Base-by-base conservation (phyloP, 495 filamentous ascomycete genomes). In the Durotheca rogersii region DNA sequence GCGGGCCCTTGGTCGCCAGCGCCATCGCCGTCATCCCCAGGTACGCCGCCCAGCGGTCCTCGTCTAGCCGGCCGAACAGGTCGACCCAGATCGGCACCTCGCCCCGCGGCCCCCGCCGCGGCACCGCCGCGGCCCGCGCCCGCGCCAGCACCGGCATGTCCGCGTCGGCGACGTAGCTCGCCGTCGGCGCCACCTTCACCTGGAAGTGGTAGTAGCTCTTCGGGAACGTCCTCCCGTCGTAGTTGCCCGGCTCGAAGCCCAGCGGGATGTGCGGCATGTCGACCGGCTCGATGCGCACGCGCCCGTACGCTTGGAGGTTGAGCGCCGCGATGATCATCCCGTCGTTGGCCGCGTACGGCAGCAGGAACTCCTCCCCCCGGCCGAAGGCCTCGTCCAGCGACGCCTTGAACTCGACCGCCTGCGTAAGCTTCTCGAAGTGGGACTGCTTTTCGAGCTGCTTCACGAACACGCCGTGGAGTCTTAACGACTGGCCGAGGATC, bases 71-170 rank as follows among this genome's bases (percentile, higher is more conserved):
- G 0, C 79, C 82, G 40, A 88, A 81, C 36, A 95, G 85, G 65
- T 89, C 88, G 50, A 80, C 81, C 90, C 90, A 96, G 18, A 90
- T 67, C 0, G 90, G 90, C 14, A 88, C 56, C 62, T 81, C 60
- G 54, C 70, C 61, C 31, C 52, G 45, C 25, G 67, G 56, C 21
- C 68, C 62, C 21, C 39, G 7, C 18, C 60, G 40, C 11, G 67
- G 70, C 32, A 59, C 53, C 5, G 41, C 38, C 37, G 72, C 27
- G 60, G 61, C 16, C 51, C 42, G 3, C 67, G 74, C 25, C 56
- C 65, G 32, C 55, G 67, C 41, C 45, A 60, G 18, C 0, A 88
- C 41, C 1, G 63, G 52, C 11, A 70, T 59, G 0, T 82, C 80
- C 30, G 80, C 76, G 12, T 88, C 81, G 49, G 70, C 81, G 6